Base-by-base conservation (phyloP, 2,329 filamentous ascomycete species). In the Coleophoma crateriformis region DNA sequence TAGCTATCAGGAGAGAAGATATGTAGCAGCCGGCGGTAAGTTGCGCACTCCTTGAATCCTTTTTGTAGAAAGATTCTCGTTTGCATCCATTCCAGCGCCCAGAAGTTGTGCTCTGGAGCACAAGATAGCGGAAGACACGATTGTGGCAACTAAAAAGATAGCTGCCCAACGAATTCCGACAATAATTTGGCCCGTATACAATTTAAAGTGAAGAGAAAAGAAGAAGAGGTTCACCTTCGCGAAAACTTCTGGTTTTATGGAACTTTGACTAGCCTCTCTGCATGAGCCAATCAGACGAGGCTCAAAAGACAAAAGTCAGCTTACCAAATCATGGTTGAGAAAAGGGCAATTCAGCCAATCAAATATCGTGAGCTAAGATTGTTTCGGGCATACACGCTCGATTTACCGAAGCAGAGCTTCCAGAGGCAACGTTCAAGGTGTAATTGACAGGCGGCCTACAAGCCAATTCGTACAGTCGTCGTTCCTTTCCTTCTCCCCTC, bases 11-110 rank as follows among this genome's bases (percentile, higher is more conserved):
- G 8, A 10, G 11, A n/a, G 11, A 43, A 44, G 50, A 50, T 57
- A 81, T 85, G 82, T 85, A 73, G 83, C 82, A 76, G 81, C 81
- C 81, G 82, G 78, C 82, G 82, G 82, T 86, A 85, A 85, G 82
- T 74, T 61, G 76, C 81, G 74, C 70, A 68, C 68, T 66, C 66
- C 69, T 62, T 63, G 61, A 61, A 58, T 35, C 33, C 55, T 27
- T 27, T 27, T 27, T 27, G 27, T 27, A 27, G 27, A 44, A 38
- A 54, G 62, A 67, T 74, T 78, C 79, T 85, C 72, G 73, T 78
- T 77, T 81, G 80, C 79, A 83, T 85, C 82, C 82, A 85, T 82
- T 83, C 82, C 81, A 80, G 81, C 77, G 81, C 81, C 67, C 63
- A 67, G 63, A 60, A 66, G 47, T 47, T 74, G 57, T 65, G 56